These are phyloP conservation scores for Mucor sp. DNA, from an alignment of 371 early-diverging fungal genomes.

Conservation along the genomic window DNA sequence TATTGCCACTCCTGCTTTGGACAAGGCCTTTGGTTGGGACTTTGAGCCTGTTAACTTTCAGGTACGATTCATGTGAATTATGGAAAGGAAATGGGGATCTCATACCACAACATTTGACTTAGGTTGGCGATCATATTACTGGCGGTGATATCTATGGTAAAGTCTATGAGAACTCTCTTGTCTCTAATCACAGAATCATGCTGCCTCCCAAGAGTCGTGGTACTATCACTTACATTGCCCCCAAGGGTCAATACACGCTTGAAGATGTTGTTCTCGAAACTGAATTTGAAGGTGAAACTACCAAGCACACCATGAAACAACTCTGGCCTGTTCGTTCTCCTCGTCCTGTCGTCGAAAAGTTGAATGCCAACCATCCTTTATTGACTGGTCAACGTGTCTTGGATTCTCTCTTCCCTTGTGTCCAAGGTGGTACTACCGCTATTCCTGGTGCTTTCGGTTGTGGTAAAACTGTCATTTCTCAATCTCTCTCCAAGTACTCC, in stretches of 20 bases:
- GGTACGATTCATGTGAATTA: slow-evolving; percentile 36
- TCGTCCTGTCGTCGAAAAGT: slow-evolving; percentile 97
- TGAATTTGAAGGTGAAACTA: slow-evolving; percentile 91
- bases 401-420: slow-evolving; percentile 99
- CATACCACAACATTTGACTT: not conserved
- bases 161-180: slow-evolving; percentile 97
- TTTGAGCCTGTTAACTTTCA: slow-evolving; percentile 92
- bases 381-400: slow-evolving; percentile 99
- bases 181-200: slow-evolving; percentile 93
- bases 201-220: slow-evolving; percentile 96
- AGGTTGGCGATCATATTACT: slow-evolving; percentile 96
- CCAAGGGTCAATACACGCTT: slow-evolving; percentile 94
- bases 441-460: slow-evolving; percentile 99
- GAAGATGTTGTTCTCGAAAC: slow-evolving; percentile 94
- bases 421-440: slow-evolving; percentile 99
- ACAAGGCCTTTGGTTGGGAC: slow-evolving; percentile 92
- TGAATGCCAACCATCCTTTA: slow-evolving; percentile 96
- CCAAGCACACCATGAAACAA: slow-evolving; percentile 95
- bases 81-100: not conserved
- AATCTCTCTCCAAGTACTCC: slow-evolving; percentile 99
- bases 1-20: slow-evolving; percentile 96
- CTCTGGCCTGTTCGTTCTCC: slow-evolving; percentile 99
- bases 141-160: slow-evolving; percentile 98
- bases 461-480: slow-evolving; percentile 99
- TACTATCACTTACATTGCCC: slow-evolving; percentile 96